Percentiles rank a stretch among this genome's conserved stretches.
These are phyloP conservation scores for Tuber brumale DNA, from an alignment of 495 filamentous ascomycete genomes.

Conservation along the genomic window DNA sequence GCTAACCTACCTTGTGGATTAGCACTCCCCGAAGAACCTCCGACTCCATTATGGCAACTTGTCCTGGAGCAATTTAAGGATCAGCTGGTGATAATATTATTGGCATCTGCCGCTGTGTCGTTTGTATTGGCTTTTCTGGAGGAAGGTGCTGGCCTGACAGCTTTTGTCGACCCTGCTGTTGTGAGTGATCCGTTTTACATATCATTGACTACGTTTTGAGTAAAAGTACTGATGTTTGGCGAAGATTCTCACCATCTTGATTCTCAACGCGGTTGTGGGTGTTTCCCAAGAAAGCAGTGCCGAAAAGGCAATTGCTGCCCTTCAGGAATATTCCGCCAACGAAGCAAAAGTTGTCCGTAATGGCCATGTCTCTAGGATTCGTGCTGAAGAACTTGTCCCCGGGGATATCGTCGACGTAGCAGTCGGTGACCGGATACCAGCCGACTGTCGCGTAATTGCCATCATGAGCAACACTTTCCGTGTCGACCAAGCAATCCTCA, in stretches of 20 bases:
- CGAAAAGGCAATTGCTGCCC: slow-evolving; percentile 95
- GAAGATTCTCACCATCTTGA: slow-evolving; percentile 91
- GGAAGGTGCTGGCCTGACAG: slow-evolving; percentile 86
- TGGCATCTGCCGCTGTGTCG: slow-evolving; percentile 89
- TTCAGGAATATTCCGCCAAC: slow-evolving; percentile 98
- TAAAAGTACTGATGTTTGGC: slow-evolving; percentile 17
- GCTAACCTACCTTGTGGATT: slow-evolving; percentile 29
- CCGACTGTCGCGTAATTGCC: slow-evolving; percentile 82
- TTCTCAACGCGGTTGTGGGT: slow-evolving; percentile 93
- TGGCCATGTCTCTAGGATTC: slow-evolving; percentile 67
- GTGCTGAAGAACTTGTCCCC: slow-evolving; percentile 92
- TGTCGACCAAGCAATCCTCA: slow-evolving; percentile 95
- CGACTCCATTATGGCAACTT: slow-evolving; percentile 94
- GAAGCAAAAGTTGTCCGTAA: slow-evolving; percentile 86
- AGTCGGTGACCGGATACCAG: slow-evolving; percentile 92
- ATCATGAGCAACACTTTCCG: slow-evolving; percentile 96
- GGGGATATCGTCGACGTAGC: slow-evolving; percentile 86
- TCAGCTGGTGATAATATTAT: slow-evolving; percentile 90
- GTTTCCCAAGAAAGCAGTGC: slow-evolving; percentile 98
- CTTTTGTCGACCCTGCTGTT: slow-evolving; percentile 96
- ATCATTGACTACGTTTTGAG: slow-evolving; percentile 7
- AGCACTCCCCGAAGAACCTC: slow-evolving; percentile 93
- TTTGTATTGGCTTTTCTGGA: slow-evolving; percentile 93
- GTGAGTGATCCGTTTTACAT: slow-evolving; percentile 50
- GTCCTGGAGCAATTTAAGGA: slow-evolving; percentile 99